These are phyloP conservation scores for Stereocaulon alpinum DNA, from an alignment of 495 filamentous ascomycete genomes.

Conservation along the genomic window DNA sequence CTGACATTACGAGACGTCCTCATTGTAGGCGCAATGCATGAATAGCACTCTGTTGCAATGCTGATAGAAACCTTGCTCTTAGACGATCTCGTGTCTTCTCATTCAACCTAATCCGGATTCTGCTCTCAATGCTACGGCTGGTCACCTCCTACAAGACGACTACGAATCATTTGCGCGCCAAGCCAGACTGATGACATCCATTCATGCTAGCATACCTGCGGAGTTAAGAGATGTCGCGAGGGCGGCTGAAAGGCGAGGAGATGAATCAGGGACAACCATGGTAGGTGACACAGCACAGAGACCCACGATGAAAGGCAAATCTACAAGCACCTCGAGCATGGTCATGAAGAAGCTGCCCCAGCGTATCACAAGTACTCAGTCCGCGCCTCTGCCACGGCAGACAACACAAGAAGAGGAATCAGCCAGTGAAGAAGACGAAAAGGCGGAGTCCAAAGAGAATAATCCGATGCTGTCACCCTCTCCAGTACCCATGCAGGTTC, in stretches of 20 bases:
- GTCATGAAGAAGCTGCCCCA: slow-evolving; percentile 19
- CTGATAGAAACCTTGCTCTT: neutral
- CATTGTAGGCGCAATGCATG: slow-evolving; percentile 33
- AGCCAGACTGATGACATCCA: slow-evolving; percentile 55
- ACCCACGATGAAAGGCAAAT: neutral
- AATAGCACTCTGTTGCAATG: neutral
- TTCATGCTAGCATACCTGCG: slow-evolving; percentile 49
- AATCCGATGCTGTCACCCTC: slow-evolving; percentile 37
- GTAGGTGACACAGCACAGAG: slow-evolving; percentile 8
- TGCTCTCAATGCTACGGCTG: slow-evolving; percentile 56
- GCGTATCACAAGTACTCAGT: slow-evolving; percentile 18
- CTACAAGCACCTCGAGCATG: neutral
- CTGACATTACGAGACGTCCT: slow-evolving; percentile 55
- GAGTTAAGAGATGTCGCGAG: slow-evolving; percentile 34
- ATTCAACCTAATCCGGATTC: slow-evolving; percentile 64
- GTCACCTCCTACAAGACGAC: slow-evolving; percentile 51
- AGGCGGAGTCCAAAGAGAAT: slow-evolving; percentile 38
- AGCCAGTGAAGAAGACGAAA: slow-evolving; percentile 22
- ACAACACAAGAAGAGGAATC: neutral
- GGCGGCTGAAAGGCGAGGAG: slow-evolving; percentile 51
- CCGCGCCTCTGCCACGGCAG: slow-evolving; percentile 16
- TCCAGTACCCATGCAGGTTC: slow-evolving; percentile 28
- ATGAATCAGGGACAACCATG: slow-evolving; percentile 33
- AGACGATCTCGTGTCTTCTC: slow-evolving; percentile 62
- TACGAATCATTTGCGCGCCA: slow-evolving; percentile 50